These are phyloP conservation scores for Capsella rubella DNA, from an alignment of 441 rosid species.

Conservation along the genomic window DNA sequence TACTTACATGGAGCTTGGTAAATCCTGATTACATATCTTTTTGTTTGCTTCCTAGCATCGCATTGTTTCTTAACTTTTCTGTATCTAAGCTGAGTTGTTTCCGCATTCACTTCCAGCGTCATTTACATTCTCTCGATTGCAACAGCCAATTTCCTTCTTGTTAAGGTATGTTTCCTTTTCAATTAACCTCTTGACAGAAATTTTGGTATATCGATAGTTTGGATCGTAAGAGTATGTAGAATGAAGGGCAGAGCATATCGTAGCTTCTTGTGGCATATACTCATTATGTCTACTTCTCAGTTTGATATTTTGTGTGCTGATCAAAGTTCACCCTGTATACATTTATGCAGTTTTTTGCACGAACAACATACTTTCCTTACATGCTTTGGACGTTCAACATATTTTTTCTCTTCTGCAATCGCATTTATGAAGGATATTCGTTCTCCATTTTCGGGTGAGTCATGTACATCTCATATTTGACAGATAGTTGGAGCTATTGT, in stretches of 20 bases:
- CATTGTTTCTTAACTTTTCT: slow-evolving; percentile 15
- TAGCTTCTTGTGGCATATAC: background rate
- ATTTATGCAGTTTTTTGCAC: slow-evolving; percentile 67
- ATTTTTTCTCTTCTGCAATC: slow-evolving; percentile 78
- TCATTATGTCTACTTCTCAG: background rate
- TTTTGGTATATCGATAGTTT: background rate
- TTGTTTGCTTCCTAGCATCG: background rate
- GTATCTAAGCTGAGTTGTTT: slow-evolving; percentile 27
- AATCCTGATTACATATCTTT: slow-evolving; percentile 28
- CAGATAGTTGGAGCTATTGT: slow-evolving; percentile 13
- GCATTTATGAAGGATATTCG: slow-evolving; percentile 87
- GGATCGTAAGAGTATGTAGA: slow-evolving; percentile 4
- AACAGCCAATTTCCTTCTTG: slow-evolving; percentile 70
- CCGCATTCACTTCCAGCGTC: slow-evolving; percentile 50
- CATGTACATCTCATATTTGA: slow-evolving; percentile 17
- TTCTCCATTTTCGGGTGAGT: slow-evolving; percentile 89
- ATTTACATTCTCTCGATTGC: slow-evolving; percentile 71
- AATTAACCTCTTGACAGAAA: background rate
- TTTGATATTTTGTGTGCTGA: slow-evolving; percentile 30
- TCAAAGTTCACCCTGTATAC: slow-evolving; percentile 45
- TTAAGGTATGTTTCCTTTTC: slow-evolving; percentile 59
- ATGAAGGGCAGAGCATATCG: background rate
- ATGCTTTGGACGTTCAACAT: slow-evolving; percentile 81
- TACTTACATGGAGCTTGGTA: slow-evolving; percentile 96
- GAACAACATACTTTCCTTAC: slow-evolving; percentile 58